A percentile compares a stretch with the other conserved stretches of the same genome.
Conservation (phyloP, 2,329 filamentous ascomycete species). For the Metarhizium robertsii region DNA sequence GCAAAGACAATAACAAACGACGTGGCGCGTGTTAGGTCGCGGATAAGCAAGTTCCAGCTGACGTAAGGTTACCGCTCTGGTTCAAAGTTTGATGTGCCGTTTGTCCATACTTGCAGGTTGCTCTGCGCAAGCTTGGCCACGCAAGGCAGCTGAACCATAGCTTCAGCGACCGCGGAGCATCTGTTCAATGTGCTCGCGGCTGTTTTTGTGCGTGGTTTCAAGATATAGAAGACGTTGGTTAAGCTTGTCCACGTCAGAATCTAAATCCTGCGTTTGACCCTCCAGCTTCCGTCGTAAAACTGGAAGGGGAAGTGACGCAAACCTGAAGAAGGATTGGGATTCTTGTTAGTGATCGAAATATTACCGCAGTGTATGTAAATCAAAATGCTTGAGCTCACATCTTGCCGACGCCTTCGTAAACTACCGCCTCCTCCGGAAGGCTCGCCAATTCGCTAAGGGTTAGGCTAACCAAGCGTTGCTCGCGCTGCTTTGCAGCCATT, state of each 20-base stretch:
- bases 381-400: constrained; percentile 55
- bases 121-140: no score
- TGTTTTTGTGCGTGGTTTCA: constrained; percentile 93
- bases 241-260: constrained; percentile 69
- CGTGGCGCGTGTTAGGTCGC: no score
- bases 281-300: constrained; percentile 69
- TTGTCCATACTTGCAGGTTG: no score
- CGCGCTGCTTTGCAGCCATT: constrained; percentile 75
- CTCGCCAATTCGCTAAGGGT: constrained; percentile 76
- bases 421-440: constrained; percentile 63
- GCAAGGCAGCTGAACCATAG: no score
- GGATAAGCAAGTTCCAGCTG: no score
- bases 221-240: constrained; percentile 87
- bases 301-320: constrained; percentile 66
- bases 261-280: constrained; percentile 63
- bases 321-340: constrained; percentile 48
- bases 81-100: no score
- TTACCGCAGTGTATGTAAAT: neutral
- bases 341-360: neutral
- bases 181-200: constrained; percentile 80
- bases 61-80: no score
- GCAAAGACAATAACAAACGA: neutral
- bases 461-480: constrained; percentile 79
- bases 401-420: constrained; percentile 95
- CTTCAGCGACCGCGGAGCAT: constrained; percentile 54